Percentiles rank a stretch among this genome's conserved stretches.
Conservation (phyloP, 768 basidiomycete species). For the Pleurotus giganteus region DNA sequence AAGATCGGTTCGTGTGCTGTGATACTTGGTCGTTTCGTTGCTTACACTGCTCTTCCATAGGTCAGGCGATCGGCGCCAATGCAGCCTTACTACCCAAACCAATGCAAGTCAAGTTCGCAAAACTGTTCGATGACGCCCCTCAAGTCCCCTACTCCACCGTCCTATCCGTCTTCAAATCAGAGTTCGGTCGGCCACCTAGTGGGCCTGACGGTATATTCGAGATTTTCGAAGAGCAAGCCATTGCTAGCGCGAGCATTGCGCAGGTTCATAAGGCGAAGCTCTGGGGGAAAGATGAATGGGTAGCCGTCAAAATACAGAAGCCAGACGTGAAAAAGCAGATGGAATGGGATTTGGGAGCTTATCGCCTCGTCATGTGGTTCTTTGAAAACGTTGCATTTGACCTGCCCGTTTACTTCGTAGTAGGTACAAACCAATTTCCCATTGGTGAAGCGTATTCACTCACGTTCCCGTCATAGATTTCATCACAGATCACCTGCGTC, state of each 20-base stretch:
- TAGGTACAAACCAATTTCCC: conserved; percentile 44
- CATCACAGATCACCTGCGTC: conserved; percentile 75
- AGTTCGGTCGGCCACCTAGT: conserved; percentile 65
- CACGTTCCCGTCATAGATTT: conserved; percentile 46
- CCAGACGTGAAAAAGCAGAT: conserved; percentile 85
- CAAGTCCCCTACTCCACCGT: conserved; percentile 75
- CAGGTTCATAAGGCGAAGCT: conserved; percentile 83
- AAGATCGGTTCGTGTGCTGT: conserved; percentile 58
- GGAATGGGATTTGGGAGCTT: conserved; percentile 78
- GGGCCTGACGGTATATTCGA: conserved; percentile 77
- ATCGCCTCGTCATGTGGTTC: conserved; percentile 73
- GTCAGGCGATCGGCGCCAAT: conserved; percentile 83
- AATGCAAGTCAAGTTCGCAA: conserved; percentile 79
- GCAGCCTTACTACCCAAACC: conserved; percentile 81
- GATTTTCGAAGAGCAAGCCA: conserved; percentile 69
- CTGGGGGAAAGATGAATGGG: conserved; percentile 57
- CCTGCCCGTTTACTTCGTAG: conserved; percentile 78
- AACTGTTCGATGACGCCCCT: conserved; percentile 87
- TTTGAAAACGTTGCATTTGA: conserved; percentile 82
- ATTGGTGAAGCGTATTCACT: background rate
- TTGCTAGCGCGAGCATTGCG: conserved; percentile 89
- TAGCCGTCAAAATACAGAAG: conserved; percentile 94
- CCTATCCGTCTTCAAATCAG: conserved; percentile 60
- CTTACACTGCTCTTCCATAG: conserved; percentile 19
- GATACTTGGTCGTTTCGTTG: conserved; percentile 15